phyloP scores from a whole-genome alignment of 163 green algal species.

The Volvox carteri region DNA sequence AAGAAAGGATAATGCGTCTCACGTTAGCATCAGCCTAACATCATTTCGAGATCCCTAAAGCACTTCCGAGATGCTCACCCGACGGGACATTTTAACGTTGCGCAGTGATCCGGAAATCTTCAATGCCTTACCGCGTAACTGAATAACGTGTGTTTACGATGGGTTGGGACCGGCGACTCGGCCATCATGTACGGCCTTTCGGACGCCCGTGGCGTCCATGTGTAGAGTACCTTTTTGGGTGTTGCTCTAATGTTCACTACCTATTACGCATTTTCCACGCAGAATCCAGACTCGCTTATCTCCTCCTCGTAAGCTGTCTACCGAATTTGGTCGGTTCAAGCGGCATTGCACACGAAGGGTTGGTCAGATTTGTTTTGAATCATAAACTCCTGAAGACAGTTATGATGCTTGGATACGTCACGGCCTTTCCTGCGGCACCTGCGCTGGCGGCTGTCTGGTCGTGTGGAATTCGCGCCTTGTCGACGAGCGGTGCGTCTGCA shows the following conservation, averaged over 20 bases:
- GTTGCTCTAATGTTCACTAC: background rate
- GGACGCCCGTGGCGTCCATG: background rate
- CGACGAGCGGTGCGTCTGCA: constrained; percentile 8
- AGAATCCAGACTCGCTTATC: too few species aligned
- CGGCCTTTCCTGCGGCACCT: background rate
- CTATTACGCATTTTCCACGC: background rate
- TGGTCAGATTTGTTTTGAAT: background rate
- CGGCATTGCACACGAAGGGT: background rate
- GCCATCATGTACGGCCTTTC: background rate
- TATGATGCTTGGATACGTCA: constrained; percentile 4
- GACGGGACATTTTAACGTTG: constrained; percentile 4
- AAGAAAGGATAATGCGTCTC: too few species aligned
- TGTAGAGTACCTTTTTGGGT: background rate
- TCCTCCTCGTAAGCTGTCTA: too few species aligned
- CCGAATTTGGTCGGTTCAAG: too few species aligned
- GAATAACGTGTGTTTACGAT: background rate
- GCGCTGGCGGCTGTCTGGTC: constrained; percentile 18
- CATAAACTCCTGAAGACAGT: background rate
- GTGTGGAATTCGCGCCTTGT: constrained; percentile 21
- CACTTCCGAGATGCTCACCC: constrained; percentile 11
- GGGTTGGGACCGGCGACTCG: background rate
- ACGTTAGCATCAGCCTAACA: background rate
- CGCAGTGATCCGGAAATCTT: too few species aligned
- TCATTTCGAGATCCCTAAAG: background rate
- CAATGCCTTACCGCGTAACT: too few species aligned